Conservation (phyloP, 129 eudicot genomes). For the Arctium lappa region DNA sequence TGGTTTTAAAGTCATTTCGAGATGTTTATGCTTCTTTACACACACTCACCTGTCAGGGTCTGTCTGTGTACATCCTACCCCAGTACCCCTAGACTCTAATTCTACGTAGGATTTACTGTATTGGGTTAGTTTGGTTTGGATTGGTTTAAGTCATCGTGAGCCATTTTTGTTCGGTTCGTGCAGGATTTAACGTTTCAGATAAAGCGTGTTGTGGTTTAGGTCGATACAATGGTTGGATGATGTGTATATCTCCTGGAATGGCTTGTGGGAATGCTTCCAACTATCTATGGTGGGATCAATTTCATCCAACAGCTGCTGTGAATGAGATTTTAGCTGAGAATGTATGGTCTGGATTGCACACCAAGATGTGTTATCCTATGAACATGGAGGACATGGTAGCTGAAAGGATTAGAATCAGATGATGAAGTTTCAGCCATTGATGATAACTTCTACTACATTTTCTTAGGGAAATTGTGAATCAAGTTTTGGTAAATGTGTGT, state of each 20-base stretch:
- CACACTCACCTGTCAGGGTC: neutral
- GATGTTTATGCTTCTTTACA: neutral
- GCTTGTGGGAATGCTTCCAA: slow-evolving; percentile 74
- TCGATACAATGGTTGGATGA: slow-evolving; percentile 70
- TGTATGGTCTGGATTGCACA: slow-evolving; percentile 85
- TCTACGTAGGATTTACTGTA: neutral
- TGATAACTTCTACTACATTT: neutral
- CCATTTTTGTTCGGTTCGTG: neutral
- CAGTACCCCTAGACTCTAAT: neutral
- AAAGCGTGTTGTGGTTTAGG: slow-evolving; percentile 94
- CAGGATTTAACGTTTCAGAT: slow-evolving; percentile 65
- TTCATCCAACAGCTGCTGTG: slow-evolving; percentile 89
- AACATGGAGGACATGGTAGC: slow-evolving; percentile 70
- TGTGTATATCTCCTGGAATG: slow-evolving; percentile 82
- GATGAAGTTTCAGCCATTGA: slow-evolving; percentile 18
- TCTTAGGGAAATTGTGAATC: neutral
- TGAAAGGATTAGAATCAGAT: slow-evolving; percentile 16
- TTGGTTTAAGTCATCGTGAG: neutral
- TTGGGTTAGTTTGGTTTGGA: neutral
- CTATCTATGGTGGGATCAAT: slow-evolving; percentile 98
- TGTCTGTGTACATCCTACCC: neutral
- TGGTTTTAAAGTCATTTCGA: neutral
- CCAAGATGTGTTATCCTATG: slow-evolving; percentile 80
- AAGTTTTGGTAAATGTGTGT: neutral
- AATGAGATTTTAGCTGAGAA: slow-evolving; percentile 72